Base-by-base conservation (phyloP, 2,329 filamentous ascomycete species). In the Scytalidium sp. region DNA sequence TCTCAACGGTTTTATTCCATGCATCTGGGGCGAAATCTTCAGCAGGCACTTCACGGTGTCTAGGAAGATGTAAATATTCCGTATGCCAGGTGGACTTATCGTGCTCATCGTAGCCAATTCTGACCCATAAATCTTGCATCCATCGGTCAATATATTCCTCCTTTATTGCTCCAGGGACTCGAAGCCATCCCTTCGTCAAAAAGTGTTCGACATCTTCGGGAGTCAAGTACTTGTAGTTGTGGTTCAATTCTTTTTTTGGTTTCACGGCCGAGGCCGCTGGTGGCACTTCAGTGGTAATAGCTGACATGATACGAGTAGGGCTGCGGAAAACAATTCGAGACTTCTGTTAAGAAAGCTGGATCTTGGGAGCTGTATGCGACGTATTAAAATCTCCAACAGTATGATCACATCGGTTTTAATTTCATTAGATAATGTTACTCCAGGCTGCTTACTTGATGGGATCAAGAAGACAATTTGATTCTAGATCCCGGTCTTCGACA, bases 31-130 rank as follows among this genome's bases (percentile, higher is more conserved):
- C 47, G 21, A 49, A 49, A 25, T 49, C 47, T 29, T 49, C 47
- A 15, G 47, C 47, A 6, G 47, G 47, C 27, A 49, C 47, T 43
- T 49, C 47, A 19, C 47, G 47, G 36, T 49, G 47, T 17, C 47
- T 39, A 15, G 47, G 47, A 19, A 49, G 47, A 20, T 50, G 48
- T 19, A 50, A 27, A 36, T 50, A 50, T 23, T 39, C 44, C 15
- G 27, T 43, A 21, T 50, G 21, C 49, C 49, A 51, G n/a, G 49
- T 51, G 13, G 49, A 51, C 36, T 49, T 49, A 41, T 51, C 49
- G 19, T 51, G 49, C 45, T 49, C 49, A 45, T 43, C 46, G 32
- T 50, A 51, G 22, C 25, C 49, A n/a, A 50, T 25, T 15, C 49
- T 29, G 9, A 25, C 41, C 49, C 49, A 51, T 11, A 51, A 17